These are phyloP conservation scores for Blakeslea trispora DNA, from an alignment of 371 early-diverging fungal genomes.

Conservation along the genomic window DNA sequence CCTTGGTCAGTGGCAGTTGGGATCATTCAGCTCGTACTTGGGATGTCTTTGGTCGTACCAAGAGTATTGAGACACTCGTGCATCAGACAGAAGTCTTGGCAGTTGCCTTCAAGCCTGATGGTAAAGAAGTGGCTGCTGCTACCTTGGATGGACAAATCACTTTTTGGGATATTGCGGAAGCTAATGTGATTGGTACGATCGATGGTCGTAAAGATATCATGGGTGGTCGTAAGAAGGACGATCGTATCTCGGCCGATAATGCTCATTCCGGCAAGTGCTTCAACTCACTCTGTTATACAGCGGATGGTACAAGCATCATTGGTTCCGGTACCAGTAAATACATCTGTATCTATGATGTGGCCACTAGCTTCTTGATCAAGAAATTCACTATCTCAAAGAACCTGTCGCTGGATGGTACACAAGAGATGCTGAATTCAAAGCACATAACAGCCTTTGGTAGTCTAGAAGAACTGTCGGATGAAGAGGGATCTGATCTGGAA, in stretches of 20 bases:
- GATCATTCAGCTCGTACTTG: conserved; percentile 92
- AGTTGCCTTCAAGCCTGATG: conserved; percentile 89
- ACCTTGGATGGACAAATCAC: conserved; percentile 92
- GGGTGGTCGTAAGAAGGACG: conserved; percentile 80
- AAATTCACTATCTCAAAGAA: conserved; percentile 92
- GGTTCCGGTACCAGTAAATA: conserved; percentile 95
- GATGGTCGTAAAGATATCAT: conserved; percentile 94
- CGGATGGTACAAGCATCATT: conserved; percentile 89
- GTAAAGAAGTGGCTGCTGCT: conserved; percentile 81
- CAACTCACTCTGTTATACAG: conserved; percentile 90
- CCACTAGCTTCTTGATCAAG: conserved; percentile 73
- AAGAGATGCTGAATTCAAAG: conserved; percentile 84
- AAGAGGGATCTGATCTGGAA: conserved; percentile 77
- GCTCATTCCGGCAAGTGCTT: conserved; percentile 85
- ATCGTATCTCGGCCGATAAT: conserved; percentile 84
- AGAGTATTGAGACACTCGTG: conserved; percentile 76
- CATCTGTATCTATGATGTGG: conserved; percentile 93
- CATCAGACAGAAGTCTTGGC: conserved; percentile 89
- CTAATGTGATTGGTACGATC: conserved; percentile 70
- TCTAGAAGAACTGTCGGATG: conserved; percentile 77
- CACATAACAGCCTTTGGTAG: conserved; percentile 94
- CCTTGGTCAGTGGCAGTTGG: conserved; percentile 91
- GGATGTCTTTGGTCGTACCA: conserved; percentile 92
- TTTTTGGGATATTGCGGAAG: conserved; percentile 86
- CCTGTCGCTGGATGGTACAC: conserved; percentile 90